Evolutionary conservation across 352 stramenopile genomes (phyloP), one percentile per base, ranked within the genome.

Genomic region (Phytophthora citrophthora): DNA sequence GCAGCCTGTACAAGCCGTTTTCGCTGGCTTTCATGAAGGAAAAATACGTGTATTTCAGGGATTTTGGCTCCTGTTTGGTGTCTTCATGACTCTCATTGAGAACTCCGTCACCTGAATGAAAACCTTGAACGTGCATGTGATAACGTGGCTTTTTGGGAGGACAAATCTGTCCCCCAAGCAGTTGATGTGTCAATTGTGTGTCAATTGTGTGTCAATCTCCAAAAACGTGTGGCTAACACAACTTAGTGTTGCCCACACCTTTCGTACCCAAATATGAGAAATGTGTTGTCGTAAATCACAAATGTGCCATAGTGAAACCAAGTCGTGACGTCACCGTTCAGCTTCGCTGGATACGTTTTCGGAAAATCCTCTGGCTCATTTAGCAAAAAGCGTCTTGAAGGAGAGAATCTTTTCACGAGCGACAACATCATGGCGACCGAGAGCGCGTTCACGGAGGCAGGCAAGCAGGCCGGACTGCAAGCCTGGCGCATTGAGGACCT

Each of bases 401-500:
- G 52, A 56, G 40, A 68, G 40, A 68, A 72, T 46, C 23, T 44
- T 50, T 56, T 32, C 45, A 61, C 60, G 13, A 59, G 38, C 47
- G 24, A 43, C 55, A 53, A 55, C 10, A 74, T 7, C 41, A 91
- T 91, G 80, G 77, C 77, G 68, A 76, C 74, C 43, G 85, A 92
- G 36, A 76, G 69, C 64, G 81, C 70, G 31, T 94, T 94, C 61
- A 57, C 50, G 11, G 66, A 66, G 44, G 82, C 66, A n/a, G 86
- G 86, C 31, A 81, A 89, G 75, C 69, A 76, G 63, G 64, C 73
- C 11, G 89, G 88, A 13, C 73, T 96, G 36, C 81, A 93, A 68
- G 79, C 79, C 41, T 96, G 89, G 89, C 86, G 89, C 59, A 91
- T 96, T 38, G 85, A 96, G 73, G 78, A 93, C 57, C 63, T 96